These are phyloP conservation scores for Lachnellula hyalina DNA, from an alignment of 2,329 filamentous ascomycete species.

Conservation along the genomic window DNA sequence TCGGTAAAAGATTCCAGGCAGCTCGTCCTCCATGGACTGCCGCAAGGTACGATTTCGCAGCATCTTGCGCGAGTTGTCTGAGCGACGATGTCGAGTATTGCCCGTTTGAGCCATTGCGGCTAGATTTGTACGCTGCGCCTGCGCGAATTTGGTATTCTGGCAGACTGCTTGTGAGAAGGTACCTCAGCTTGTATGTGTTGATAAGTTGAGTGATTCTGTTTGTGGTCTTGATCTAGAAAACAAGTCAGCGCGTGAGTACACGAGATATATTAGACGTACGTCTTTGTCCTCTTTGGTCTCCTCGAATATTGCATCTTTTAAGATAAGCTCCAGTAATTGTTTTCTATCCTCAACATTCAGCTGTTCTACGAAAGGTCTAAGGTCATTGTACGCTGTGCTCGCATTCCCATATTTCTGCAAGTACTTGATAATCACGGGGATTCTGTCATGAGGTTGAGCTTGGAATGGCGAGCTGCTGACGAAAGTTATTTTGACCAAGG, in stretches of 20 bases:
- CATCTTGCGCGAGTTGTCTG: slow-evolving; percentile 13
- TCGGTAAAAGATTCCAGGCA: slow-evolving; percentile 25
- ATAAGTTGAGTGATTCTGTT: slow-evolving; percentile 22
- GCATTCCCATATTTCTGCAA: slow-evolving; percentile 26
- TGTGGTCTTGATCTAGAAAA: slow-evolving; percentile 18
- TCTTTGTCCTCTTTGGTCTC: neutral
- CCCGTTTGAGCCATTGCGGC: slow-evolving; percentile 1
- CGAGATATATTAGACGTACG: neutral
- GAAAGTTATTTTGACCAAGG: slow-evolving; percentile 24
- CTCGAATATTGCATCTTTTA: slow-evolving; percentile 6
- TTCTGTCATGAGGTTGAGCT: slow-evolving; percentile 4
- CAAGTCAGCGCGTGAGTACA: neutral
- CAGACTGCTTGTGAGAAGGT: slow-evolving; percentile 24
- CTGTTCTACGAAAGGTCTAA: slow-evolving; percentile 24
- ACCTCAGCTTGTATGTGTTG: slow-evolving; percentile 26
- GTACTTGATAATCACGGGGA: slow-evolving; percentile 24
- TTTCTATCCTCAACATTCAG: slow-evolving; percentile 17
- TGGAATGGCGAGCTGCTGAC: slow-evolving; percentile 9
- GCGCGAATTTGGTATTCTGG: slow-evolving; percentile 20
- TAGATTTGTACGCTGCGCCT: slow-evolving; percentile 4
- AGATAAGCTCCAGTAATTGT: slow-evolving; percentile 12
- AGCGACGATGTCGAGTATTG: slow-evolving; percentile 21
- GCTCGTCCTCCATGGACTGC: slow-evolving; percentile 23
- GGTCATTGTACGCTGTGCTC: slow-evolving; percentile 28
- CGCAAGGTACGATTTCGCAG: slow-evolving; percentile 19